These are phyloP conservation scores for Serendipita indica DNA, from an alignment of 768 basidiomycete species.

Conservation along the genomic window DNA sequence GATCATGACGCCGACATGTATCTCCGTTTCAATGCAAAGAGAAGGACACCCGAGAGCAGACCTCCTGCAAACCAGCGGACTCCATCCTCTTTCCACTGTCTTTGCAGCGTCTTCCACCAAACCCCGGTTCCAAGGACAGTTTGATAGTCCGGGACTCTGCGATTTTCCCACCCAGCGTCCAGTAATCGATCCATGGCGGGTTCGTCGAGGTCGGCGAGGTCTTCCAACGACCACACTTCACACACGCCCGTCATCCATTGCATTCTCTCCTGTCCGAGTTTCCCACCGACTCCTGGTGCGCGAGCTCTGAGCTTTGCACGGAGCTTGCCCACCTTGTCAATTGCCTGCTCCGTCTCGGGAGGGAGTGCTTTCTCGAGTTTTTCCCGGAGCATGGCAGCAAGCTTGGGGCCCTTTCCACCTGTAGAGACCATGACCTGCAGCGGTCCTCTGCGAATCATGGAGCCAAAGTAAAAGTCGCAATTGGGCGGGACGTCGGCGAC, in stretches of 20 bases:
- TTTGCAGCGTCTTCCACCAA: neutral
- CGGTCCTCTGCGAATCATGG: conserved; percentile 78
- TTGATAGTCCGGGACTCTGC: neutral
- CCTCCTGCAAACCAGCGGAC: neutral
- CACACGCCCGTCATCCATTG: conserved; percentile 82
- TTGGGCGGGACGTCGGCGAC: conserved; percentile 90
- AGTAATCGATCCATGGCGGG: conserved; percentile 47
- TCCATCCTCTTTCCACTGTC: neutral
- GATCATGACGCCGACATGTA: no score
- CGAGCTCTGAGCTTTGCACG: conserved; percentile 57
- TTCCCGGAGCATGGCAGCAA: conserved; percentile 70
- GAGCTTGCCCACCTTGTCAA: conserved; percentile 64
- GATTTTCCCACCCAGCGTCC: conserved; percentile 71
- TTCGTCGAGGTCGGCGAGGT: conserved; percentile 58
- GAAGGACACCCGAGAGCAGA: neutral
- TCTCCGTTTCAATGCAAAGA: no score
- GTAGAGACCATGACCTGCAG: conserved; percentile 95
- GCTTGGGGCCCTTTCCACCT: conserved; percentile 79
- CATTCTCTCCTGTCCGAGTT: conserved; percentile 68
- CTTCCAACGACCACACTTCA: conserved; percentile 71
- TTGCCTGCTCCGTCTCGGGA: conserved; percentile 55
- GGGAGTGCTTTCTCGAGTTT: conserved; percentile 56
- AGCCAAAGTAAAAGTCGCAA: conserved; percentile 98
- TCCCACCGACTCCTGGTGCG: conserved; percentile 72
- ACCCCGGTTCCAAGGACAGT: neutral